These are phyloP conservation scores for Strobilomyces dryophilus DNA, from an alignment of 768 basidiomycete species.

Conservation along the genomic window DNA sequence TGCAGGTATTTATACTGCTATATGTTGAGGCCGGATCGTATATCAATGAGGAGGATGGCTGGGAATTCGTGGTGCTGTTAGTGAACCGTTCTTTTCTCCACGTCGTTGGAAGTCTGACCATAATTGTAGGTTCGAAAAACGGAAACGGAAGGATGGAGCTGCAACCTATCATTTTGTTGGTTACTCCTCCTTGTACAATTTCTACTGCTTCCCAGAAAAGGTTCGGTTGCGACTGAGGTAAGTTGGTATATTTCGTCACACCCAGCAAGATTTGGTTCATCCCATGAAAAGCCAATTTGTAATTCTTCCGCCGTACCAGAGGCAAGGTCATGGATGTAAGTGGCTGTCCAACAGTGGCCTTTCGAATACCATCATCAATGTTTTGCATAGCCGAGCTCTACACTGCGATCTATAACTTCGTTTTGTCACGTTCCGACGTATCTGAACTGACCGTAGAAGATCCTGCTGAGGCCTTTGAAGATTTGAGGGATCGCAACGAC, in stretches of 20 bases:
- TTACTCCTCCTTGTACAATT: slow-evolving; percentile 92
- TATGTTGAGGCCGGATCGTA: slow-evolving; percentile 97
- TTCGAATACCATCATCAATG: background rate
- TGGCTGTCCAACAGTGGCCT: background rate
- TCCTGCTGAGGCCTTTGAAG: slow-evolving; percentile 96
- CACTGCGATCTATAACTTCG: slow-evolving; percentile 75
- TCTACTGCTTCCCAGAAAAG: slow-evolving; percentile 93
- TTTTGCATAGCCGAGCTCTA: slow-evolving; percentile 72
- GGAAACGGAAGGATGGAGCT: slow-evolving; percentile 55
- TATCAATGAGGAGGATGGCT: slow-evolving; percentile 87
- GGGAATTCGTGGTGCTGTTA: slow-evolving; percentile 90
- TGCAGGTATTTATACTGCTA: slow-evolving; percentile 92
- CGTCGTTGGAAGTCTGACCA: background rate
- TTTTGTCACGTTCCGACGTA: slow-evolving; percentile 59
- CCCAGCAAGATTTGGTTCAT: background rate
- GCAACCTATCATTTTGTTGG: slow-evolving; percentile 88
- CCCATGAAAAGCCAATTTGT: slow-evolving; percentile 78
- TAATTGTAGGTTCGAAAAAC: slow-evolving; percentile 71
- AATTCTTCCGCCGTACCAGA: slow-evolving; percentile 86
- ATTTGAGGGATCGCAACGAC: slow-evolving; percentile 90
- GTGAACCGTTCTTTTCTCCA: slow-evolving; percentile 28
- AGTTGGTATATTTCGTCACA: slow-evolving; percentile 10
- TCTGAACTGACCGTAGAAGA: slow-evolving; percentile 98
- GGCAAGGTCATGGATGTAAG: slow-evolving; percentile 87
- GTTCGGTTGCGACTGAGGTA: slow-evolving; percentile 85